Evolutionary conservation across 2,329 filamentous ascomycete species (phyloP).

Genomic region (Thelonectria olida): DNA sequence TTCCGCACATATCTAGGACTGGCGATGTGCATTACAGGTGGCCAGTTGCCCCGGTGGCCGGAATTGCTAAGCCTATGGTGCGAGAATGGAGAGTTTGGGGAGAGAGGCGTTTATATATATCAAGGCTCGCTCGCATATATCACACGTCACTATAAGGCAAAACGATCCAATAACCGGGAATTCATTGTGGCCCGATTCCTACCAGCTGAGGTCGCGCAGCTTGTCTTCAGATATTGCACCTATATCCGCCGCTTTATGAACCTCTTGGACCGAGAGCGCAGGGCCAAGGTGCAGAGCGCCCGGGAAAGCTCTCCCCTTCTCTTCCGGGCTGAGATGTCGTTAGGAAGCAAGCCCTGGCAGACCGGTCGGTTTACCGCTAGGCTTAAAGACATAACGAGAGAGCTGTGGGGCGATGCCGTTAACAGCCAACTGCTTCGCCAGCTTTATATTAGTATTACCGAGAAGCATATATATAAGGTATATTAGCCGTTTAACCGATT

Average conservation of each 20-base stretch:
- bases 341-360: background rate
- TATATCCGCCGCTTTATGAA: background rate
- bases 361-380: background rate
- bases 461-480: constrained; percentile 10
- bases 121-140: background rate
- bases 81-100: background rate
- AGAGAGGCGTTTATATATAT: constrained; percentile 1
- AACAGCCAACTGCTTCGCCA: constrained; percentile 8
- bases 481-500: background rate
- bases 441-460: constrained; percentile 13
- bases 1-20: background rate
- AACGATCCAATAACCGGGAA: constrained; percentile 4
- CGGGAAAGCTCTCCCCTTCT: background rate
- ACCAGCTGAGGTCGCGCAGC: background rate
- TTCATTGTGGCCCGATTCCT: constrained; percentile 8
- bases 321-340: background rate
- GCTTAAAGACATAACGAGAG: background rate
- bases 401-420: background rate
- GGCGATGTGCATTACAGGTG: too few relatives aligned
- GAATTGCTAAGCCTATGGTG: constrained; percentile 2
- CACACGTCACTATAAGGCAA: constrained; percentile 8
- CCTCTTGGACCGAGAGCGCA: background rate
- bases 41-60: background rate
- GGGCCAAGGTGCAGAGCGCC: background rate
- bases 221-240: background rate